phyloP scores from a whole-genome alignment of 495 filamentous ascomycete genomes.

The Penicillium malachiteum region DNA sequence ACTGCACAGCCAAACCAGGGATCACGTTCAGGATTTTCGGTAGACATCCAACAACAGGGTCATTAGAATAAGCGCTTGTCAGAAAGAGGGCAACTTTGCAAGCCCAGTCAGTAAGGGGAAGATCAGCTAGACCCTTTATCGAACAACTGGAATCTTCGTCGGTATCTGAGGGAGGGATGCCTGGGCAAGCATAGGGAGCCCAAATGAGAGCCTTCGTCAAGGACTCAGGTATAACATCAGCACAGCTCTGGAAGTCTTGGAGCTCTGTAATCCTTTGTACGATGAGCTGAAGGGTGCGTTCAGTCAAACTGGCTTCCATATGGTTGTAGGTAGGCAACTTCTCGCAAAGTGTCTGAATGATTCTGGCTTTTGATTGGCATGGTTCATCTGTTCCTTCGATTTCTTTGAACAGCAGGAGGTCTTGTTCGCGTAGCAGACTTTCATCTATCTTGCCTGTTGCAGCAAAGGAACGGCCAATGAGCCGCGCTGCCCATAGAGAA shows the following conservation, averaged over 20 bases:
- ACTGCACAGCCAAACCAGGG: conserved; percentile 63
- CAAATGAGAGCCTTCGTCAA: conserved; percentile 46
- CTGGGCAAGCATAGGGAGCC: conserved; percentile 43
- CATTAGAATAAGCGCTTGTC: conserved; percentile 55
- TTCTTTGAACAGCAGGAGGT: conserved; percentile 25
- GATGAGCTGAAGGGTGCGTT: conserved; percentile 71
- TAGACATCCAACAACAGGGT: conserved; percentile 66
- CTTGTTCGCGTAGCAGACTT: conserved; percentile 41
- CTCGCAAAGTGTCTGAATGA: conserved; percentile 65
- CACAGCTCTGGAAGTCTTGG: conserved; percentile 48
- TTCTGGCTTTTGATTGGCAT: conserved; percentile 45
- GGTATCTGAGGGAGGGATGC: conserved; percentile 12
- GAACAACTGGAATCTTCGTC: conserved; percentile 16
- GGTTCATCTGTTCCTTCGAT: conserved; percentile 12
- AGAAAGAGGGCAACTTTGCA: conserved; percentile 61
- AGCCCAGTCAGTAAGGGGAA: conserved; percentile 56
- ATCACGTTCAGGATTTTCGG: conserved; percentile 59
- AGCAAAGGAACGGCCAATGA: conserved; percentile 81
- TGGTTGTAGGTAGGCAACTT: conserved; percentile 64
- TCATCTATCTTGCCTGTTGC: conserved; percentile 62
- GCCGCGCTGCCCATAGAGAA: conserved; percentile 77
- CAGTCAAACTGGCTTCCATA: conserved; percentile 68
- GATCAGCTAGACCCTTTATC: conserved; percentile 12
- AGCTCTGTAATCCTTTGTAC: conserved; percentile 53
- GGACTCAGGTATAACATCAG: conserved; percentile 38